Evolutionary conservation across 768 basidiomycete genomes (phyloP), one percentile per base, ranked within the genome.

Genomic region (Dentipellis sp.): DNA sequence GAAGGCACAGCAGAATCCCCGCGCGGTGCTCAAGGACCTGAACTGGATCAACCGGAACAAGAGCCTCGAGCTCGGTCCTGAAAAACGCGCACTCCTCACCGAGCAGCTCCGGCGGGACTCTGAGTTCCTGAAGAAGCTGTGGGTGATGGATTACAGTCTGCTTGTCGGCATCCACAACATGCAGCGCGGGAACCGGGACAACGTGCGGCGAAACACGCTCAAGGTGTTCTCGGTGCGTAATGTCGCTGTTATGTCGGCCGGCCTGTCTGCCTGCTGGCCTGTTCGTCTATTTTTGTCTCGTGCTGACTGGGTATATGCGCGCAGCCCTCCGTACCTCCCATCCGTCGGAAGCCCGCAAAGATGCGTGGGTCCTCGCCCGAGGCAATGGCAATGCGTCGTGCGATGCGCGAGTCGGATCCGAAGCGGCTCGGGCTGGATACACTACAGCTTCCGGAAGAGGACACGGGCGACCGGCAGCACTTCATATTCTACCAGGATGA

Each of bases 401-500:
- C 89, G 7, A 88, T 95, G 75, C 85, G 89, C 10, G 75, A 81
- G 34, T 89, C 89, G 1, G 91, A 94, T 65, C 86, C 84, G 0
- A 84, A 90, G 61, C 78, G 79, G 1, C 73, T 94, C 1, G 84
- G 80, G 8, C 69, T 69, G 11, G 71, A 67, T 8, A 71, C 75
- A 0, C 70, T 82, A 36, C 73, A 78, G 55, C 74, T 85, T 29
- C 86, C 82, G 0, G 86, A 86, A 64, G 72, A 79, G 64, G 79
- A 88, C 65, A 76, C 78, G 1, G 79, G 82, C 37, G 82, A 88
- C 56, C 72, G 81, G 14, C 76, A 79, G 22, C 81, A 90, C 56
- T 92, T 95, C 67, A 69, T 97, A 23, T 99, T 99, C 71, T 97
- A 97, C 66, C 91, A 94, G 64, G 94, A 99, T 66, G 97, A 98